Percentiles rank a stretch among this genome's conserved stretches.
Evolutionary conservation across 495 filamentous ascomycete genomes (phyloP).

Genomic region (Poronia punctata): DNA sequence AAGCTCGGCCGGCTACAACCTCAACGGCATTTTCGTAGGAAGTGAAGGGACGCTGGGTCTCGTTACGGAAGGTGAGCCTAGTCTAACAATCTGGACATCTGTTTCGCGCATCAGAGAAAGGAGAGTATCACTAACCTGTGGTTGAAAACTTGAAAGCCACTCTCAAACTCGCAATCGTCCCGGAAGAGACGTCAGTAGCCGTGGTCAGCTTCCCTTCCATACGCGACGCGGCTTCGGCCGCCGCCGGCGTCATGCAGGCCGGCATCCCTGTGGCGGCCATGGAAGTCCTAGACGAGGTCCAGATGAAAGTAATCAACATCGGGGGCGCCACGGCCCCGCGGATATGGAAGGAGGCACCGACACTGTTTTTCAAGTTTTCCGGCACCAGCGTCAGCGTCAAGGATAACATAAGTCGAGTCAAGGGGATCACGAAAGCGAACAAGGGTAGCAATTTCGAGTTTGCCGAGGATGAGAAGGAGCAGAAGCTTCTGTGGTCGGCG

Average conservation of each 20-base stretch:
- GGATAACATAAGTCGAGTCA: slow-evolving; percentile 61
- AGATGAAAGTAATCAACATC: slow-evolving; percentile 72
- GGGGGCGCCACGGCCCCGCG: slow-evolving; percentile 58
- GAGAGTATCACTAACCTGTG: too few relatives aligned
- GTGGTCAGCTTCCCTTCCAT: slow-evolving; percentile 71
- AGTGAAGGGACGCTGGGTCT: slow-evolving; percentile 73
- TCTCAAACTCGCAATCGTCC: slow-evolving; percentile 66
- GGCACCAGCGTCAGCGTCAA: slow-evolving; percentile 62
- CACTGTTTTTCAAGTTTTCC: slow-evolving; percentile 79
- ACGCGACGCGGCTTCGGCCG: slow-evolving; percentile 63
- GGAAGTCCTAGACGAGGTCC: slow-evolving; percentile 79
- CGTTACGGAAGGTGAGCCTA: slow-evolving; percentile 52
- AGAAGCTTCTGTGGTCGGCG: slow-evolving; percentile 66
- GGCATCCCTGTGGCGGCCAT: slow-evolving; percentile 71
- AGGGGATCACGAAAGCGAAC: slow-evolving; percentile 55
- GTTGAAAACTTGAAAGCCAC: slow-evolving; percentile 40
- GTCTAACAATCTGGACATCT: not conserved
- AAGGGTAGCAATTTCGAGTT: slow-evolving; percentile 67
- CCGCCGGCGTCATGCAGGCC: slow-evolving; percentile 60
- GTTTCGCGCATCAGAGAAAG: too few relatives aligned
- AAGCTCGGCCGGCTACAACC: slow-evolving; percentile 74
- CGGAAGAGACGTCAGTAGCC: slow-evolving; percentile 65
- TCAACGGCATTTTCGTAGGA: slow-evolving; percentile 69
- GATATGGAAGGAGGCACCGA: slow-evolving; percentile 69
- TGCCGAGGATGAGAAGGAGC: slow-evolving; percentile 58